These are phyloP conservation scores for Epichloe sylvatica DNA, from an alignment of 2,329 filamentous ascomycete genomes.

Conservation along the genomic window DNA sequence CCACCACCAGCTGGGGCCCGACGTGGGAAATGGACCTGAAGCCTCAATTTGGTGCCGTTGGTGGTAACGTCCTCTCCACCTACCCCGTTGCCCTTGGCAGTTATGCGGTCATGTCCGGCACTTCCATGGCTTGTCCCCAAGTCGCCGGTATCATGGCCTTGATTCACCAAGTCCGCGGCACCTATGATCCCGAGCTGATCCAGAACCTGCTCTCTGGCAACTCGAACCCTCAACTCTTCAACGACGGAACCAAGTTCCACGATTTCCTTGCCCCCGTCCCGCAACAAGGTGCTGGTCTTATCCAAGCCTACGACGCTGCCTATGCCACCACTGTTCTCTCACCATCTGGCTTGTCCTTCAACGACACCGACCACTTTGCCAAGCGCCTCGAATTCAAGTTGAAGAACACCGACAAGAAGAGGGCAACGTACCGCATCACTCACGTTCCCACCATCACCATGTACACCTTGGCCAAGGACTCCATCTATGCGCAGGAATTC, in stretches of 20 bases:
- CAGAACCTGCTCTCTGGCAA: slow-evolving; percentile 36
- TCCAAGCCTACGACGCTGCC: slow-evolving; percentile 47
- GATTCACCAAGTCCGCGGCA: slow-evolving; percentile 36
- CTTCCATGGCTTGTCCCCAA: slow-evolving; percentile 47
- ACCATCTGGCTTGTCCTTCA: slow-evolving; percentile 46
- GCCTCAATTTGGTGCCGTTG: slow-evolving; percentile 41
- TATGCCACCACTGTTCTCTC: slow-evolving; percentile 38
- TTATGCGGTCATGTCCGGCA: slow-evolving; percentile 41
- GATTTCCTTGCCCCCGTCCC: slow-evolving; percentile 37
- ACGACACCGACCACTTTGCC: slow-evolving; percentile 46
- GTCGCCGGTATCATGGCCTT: slow-evolving; percentile 41
- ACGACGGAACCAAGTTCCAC: slow-evolving; percentile 25
- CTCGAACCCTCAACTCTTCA: slow-evolving; percentile 35
- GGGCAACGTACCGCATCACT: slow-evolving; percentile 37
- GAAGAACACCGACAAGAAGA: slow-evolving; percentile 35
- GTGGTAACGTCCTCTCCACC: slow-evolving; percentile 45
- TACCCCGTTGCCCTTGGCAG: slow-evolving; percentile 31
- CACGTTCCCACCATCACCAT: slow-evolving; percentile 37
- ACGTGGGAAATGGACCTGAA: slow-evolving; percentile 44
- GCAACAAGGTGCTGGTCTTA: slow-evolving; percentile 46
- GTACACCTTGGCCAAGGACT: slow-evolving; percentile 30
- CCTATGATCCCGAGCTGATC: slow-evolving; percentile 33
- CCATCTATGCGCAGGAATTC: slow-evolving; percentile 26
- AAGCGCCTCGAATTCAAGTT: slow-evolving; percentile 38
- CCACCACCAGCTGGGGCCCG: slow-evolving; percentile 46